Base-by-base conservation (phyloP, 2,329 filamentous ascomycete species). In the Cercospora nicotianae region DNA sequence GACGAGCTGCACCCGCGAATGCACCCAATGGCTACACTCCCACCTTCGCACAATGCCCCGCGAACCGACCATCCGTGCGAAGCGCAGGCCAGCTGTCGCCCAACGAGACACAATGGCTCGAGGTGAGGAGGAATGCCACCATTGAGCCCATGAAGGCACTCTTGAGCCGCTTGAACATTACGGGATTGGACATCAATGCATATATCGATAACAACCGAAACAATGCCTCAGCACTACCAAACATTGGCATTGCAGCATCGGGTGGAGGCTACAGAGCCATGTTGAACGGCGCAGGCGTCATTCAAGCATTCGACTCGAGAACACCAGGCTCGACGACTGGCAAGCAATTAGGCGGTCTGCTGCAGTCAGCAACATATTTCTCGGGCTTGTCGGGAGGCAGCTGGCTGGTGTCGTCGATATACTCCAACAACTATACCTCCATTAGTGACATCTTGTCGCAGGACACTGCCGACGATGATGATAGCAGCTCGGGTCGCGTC, bases 231-330 rank as follows among this genome's bases (percentile, higher is more conserved):
- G 82, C 83, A 1, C 74, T 90, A 28, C 89, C 89, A 0, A 91
- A 89, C 72, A 89, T 96, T 69, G 92, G 85, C 16, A 87, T 96
- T 70, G 91, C 93, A 10, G 83, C 91, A 55, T 95, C 92, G 0
- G 93, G 93, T 12, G 93, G 93, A 77, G 93, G 93, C 39, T 96
- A 95, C 78, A 86, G 93, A 66, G 93, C 93, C n/a, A 84, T 96
- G 81, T 83, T 94, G 82, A 94, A 91, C 76, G 93, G 92, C 42
- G 93, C 90, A 16, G 93, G 93, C 68, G 90, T 90, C 53, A 74
- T 96, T 16, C 87, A 91, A 31, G 93, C 93, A 0, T 94, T 93
- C 72, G 93, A 97, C 78, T 86, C 80, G 73, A 87, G 93, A 20
- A 93, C 91, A 0, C 77, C 83, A 0, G 87, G 87, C 65, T 83